Percentiles rank a stretch among this genome's conserved stretches.
Evolutionary conservation across 306 rosid genomes (phyloP).

Genomic region (Alnus glutinosa): DNA sequence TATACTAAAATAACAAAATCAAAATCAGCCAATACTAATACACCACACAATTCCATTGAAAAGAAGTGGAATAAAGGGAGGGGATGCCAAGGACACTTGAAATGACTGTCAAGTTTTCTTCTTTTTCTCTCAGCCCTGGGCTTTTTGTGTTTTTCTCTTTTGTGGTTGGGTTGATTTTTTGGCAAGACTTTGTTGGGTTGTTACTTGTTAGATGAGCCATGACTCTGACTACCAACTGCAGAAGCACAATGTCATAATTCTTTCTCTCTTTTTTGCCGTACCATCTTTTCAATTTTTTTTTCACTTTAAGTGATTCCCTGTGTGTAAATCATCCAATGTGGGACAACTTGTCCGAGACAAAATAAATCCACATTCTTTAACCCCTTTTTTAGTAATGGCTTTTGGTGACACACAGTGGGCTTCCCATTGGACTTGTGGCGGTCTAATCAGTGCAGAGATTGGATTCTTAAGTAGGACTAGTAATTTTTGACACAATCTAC

Average conservation of each 20-base stretch:
- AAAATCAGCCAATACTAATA: too few species aligned
- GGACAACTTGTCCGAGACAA: conserved; percentile 11
- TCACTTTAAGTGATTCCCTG: conserved; percentile 33
- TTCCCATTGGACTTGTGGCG: background rate
- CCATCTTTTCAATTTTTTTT: conserved; percentile 21
- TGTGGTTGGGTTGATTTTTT: background rate
- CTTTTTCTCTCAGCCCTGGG: background rate
- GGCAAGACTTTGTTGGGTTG: conserved; percentile 25
- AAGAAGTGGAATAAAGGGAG: background rate
- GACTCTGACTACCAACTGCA: conserved; percentile 20
- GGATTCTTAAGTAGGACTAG: too few species aligned
- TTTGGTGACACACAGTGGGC: conserved; percentile 1
- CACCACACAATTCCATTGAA: too few species aligned
- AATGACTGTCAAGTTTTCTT: conserved; percentile 3
- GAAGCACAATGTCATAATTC: conserved; percentile 8
- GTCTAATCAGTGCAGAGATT: background rate
- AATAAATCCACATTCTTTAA: conserved; percentile 31
- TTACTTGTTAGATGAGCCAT: conserved; percentile 27
- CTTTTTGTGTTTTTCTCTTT: background rate
- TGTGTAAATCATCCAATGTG: conserved; percentile 26
- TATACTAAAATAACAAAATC: too few species aligned
- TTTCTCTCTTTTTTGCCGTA: conserved; percentile 20
- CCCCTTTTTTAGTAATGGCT: conserved; percentile 4
- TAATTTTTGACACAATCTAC: too few species aligned
- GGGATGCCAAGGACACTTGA: conserved; percentile 13